These are phyloP conservation scores for Penicillium capsulatum DNA, from an alignment of 2,329 filamentous ascomycete genomes.

Conservation along the genomic window DNA sequence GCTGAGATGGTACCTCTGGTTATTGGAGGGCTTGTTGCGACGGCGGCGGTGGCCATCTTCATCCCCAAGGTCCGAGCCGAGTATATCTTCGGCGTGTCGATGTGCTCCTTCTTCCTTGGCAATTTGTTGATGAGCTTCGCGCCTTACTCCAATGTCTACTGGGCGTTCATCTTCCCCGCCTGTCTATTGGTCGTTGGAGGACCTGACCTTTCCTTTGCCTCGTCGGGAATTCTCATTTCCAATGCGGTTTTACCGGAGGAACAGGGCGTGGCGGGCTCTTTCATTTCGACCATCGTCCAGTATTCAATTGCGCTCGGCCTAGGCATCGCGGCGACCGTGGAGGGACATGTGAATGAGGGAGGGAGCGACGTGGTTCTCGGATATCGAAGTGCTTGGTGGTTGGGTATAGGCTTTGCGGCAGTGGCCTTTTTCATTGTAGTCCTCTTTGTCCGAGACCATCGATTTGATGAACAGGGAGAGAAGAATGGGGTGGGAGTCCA, in stretches of 20 bases:
- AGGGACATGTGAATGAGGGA: constrained; percentile 36
- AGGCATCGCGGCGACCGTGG: constrained; percentile 43
- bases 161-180: constrained; percentile 13
- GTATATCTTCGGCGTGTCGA: constrained; percentile 37
- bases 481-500: too few species aligned
- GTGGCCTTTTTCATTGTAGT: constrained; percentile 9
- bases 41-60: constrained; percentile 27
- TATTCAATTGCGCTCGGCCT: constrained; percentile 43
- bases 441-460: constrained; percentile 7
- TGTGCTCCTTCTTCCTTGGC: constrained; percentile 36
- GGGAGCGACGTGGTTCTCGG: constrained; percentile 32
- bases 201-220: constrained; percentile 41
- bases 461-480: constrained; percentile 4
- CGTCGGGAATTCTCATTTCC: constrained; percentile 39
- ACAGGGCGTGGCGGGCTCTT: constrained; percentile 40
- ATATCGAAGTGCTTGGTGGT: constrained; percentile 39
- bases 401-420: constrained; percentile 35
- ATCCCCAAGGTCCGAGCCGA: constrained; percentile 28
- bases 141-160: constrained; percentile 10
- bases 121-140: constrained; percentile 28
- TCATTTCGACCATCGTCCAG: constrained; percentile 42
- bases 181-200: constrained; percentile 11
- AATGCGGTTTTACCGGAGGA: constrained; percentile 38
- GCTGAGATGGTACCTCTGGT: constrained; percentile 22
- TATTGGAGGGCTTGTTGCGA: constrained; percentile 20